A percentile compares a stretch with the other conserved stretches of the same genome.
Conservation (phyloP, 2,329 filamentous ascomycete species). For the Rosellinia necatrix region DNA sequence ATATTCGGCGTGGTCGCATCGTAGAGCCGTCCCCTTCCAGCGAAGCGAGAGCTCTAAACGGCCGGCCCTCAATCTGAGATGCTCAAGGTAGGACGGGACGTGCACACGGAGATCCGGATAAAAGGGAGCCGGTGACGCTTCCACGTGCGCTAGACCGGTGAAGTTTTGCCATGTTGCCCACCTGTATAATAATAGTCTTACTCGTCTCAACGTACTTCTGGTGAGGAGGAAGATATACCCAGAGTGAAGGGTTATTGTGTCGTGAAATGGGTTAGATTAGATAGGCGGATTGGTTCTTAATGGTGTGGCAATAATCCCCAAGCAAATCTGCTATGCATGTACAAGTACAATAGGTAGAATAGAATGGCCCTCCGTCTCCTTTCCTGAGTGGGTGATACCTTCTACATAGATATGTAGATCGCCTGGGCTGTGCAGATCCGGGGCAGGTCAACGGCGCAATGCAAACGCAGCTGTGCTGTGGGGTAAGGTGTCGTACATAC, state of each 20-base stretch:
- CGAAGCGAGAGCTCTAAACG: neutral
- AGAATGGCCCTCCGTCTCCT: too few relatives aligned
- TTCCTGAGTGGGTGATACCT: too few relatives aligned
- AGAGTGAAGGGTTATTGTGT: too few relatives aligned
- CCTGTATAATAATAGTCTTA: neutral
- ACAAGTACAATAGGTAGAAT: too few relatives aligned
- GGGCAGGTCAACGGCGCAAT: neutral
- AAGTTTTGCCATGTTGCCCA: neutral
- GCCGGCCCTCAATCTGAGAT: too few relatives aligned
- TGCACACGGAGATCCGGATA: slow-evolving; percentile 21
- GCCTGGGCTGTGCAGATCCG: neutral
- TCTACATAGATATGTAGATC: neutral
- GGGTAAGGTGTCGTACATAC: neutral
- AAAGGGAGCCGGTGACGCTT: slow-evolving; percentile 7
- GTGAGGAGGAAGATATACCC: neutral
- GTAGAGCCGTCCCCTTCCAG: slow-evolving; percentile 6
- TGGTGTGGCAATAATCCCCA: neutral
- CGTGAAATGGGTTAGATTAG: too few relatives aligned
- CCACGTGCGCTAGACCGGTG: slow-evolving; percentile 11
- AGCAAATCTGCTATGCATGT: neutral
- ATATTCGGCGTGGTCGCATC: slow-evolving; percentile 17
- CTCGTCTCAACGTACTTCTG: neutral
- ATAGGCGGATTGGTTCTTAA: neutral
- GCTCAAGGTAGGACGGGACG: slow-evolving; percentile 1
- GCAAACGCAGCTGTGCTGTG: neutral